Evolutionary conservation across 192 early-diverging fungal genomes (phyloP), one percentile per base, ranked within the genome.

Genomic region (Linnemannia zychae): DNA sequence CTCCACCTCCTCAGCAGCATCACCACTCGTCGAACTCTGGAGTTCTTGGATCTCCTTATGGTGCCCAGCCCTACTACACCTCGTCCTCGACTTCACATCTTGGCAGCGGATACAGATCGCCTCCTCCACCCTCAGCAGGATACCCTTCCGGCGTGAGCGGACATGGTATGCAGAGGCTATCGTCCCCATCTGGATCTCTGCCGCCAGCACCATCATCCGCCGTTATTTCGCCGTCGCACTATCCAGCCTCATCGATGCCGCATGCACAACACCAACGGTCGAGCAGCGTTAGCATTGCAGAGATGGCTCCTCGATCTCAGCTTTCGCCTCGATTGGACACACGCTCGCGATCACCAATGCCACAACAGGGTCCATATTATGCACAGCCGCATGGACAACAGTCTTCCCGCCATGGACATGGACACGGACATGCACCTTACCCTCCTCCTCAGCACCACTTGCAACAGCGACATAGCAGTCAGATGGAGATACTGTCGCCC

Each of bases 301-400:
- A 85, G 46, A 76, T 79, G 74, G 70, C 48, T 0, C 28, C 77
- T 22, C 50, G 77, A 22, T 72, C 83, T 0, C 77, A 77, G 4
- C 72, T 60, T 3, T 84, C 82, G 40, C 83, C 83, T 12, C 77
- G 76, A 71, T 24, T 75, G 52, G 46, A 33, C 60, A 31, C 52
- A 4, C 74, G 74, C 44, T 53, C 77, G 15, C 77, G 65, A 47
- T 85, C 83, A 7, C 83, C 83, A 3, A 72, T 79, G 77, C 20
- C 83, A 15, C 73, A 79, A 22, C 83, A 85, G 22, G 82, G 82
- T 0, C n/a, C 82, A 0, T 84, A 84, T 48, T 84, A 63, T 49
- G 18, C 67, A 6, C 77, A 75, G 73, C 52, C 78, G 38, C 53
- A 72, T 71, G 57, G 57, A 16, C 57, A 31, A 16, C 57, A 31